Percentiles rank a stretch among this genome's conserved stretches.
Evolutionary conservation across 148 eudicot species (phyloP).

Genomic region (Heliamphora exappendiculata): DNA sequence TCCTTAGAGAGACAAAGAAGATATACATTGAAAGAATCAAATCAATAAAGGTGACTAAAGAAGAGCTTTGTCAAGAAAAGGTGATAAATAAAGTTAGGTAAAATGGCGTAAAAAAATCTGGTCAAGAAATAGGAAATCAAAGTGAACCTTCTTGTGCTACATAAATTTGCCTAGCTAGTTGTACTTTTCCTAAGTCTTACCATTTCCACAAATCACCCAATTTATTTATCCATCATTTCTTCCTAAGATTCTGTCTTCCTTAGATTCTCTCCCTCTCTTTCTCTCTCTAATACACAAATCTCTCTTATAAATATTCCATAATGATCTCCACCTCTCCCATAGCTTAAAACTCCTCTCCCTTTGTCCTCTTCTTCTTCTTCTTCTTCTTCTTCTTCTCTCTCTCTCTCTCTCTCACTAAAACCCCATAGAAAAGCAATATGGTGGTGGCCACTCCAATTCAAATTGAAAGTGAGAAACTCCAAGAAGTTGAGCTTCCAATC

Average conservation of each 20-base stretch:
- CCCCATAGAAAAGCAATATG: conserved; percentile 12
- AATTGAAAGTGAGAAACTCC: conserved; percentile 17
- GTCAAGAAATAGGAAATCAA: conserved; percentile 4
- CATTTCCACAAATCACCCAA: background rate
- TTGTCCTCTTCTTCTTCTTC: background rate
- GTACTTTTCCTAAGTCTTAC: conserved; percentile 2
- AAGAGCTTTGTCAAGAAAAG: background rate
- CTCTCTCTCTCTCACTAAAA: background rate
- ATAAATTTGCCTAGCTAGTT: conserved; percentile 4
- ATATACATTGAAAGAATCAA: too few relatives aligned
- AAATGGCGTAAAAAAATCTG: background rate
- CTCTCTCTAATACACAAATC: background rate
- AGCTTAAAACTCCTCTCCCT: background rate
- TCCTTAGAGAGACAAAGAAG: too few relatives aligned
- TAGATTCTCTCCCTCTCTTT: background rate
- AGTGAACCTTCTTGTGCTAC: conserved; percentile 5
- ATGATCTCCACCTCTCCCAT: background rate
- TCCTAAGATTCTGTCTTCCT: background rate
- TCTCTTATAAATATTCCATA: background rate
- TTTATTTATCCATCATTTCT: conserved; percentile 1
- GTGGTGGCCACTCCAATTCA: conserved; percentile 26
- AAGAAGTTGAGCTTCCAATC: conserved; percentile 28
- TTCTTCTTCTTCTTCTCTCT: too few relatives aligned
- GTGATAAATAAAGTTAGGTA: background rate
- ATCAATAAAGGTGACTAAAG: background rate